A percentile compares a stretch with the other conserved stretches of the same genome.
These are phyloP conservation scores for Fusarium acutatum DNA, from an alignment of 2,329 filamentous ascomycete species.

Conservation along the genomic window DNA sequence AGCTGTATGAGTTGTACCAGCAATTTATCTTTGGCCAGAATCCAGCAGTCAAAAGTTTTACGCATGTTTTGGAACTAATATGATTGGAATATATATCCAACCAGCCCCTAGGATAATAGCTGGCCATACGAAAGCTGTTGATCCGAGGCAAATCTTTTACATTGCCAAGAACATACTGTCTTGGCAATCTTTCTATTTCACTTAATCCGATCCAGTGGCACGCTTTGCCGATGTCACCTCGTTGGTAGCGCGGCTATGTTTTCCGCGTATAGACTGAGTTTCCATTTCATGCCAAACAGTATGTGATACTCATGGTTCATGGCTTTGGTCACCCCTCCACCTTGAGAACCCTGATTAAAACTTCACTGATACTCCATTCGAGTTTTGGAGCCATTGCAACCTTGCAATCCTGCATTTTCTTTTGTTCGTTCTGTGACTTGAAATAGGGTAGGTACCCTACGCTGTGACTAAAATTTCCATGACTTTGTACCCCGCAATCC, in stretches of 20 bases:
- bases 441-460: background rate
- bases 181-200: too few species aligned
- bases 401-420: background rate
- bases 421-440: background rate
- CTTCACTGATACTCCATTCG: background rate
- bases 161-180: background rate
- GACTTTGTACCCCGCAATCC: background rate
- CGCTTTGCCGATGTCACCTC: background rate
- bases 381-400: background rate
- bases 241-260: background rate
- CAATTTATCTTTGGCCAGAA: background rate
- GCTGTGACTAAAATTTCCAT: conserved; percentile 9
- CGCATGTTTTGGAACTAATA: rapidly evolving
- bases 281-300: too few species aligned
- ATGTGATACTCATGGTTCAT: background rate
- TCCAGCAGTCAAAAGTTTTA: background rate
- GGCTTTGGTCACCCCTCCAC: background rate
- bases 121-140: background rate
- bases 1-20: too few species aligned
- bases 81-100: too few species aligned
- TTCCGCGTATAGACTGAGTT: rapidly evolving
- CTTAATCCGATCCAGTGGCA: too few species aligned
- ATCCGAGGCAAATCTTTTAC: too few species aligned
- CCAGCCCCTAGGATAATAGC: background rate
- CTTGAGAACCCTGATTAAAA: background rate